Evolutionary conservation across 495 filamentous ascomycete species (phyloP).

Genomic region (Talaromyces nanjingensis): DNA sequence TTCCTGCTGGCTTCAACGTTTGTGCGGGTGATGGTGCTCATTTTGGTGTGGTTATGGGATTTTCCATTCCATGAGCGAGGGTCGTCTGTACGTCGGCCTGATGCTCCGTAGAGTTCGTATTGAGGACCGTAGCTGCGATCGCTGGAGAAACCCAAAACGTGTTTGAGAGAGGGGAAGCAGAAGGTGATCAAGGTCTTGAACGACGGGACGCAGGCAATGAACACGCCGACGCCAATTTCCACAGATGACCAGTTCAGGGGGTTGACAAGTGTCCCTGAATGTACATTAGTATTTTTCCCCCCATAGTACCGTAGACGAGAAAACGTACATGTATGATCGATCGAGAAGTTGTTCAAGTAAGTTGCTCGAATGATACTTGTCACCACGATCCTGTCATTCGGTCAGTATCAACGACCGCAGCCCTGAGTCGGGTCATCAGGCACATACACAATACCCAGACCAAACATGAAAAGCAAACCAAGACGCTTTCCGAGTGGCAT

Average conservation of each 20-base stretch:
- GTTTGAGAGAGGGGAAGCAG: slow-evolving; percentile 15
- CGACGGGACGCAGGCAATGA: slow-evolving; percentile 16
- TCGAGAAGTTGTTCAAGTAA: slow-evolving; percentile 15
- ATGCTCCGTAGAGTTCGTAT: slow-evolving; percentile 12
- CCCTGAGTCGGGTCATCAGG: background rate
- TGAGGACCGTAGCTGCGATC: slow-evolving; percentile 8
- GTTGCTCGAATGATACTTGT: slow-evolving; percentile 18
- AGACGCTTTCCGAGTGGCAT: slow-evolving; percentile 22
- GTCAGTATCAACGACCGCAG: slow-evolving; percentile 1
- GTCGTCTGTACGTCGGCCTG: slow-evolving; percentile 12
- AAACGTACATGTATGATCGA: slow-evolving; percentile 18
- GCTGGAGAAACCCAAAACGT: slow-evolving; percentile 13
- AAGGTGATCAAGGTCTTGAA: slow-evolving; percentile 16
- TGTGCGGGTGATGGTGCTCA: slow-evolving; percentile 4
- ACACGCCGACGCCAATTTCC: slow-evolving; percentile 17
- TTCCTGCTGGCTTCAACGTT: slow-evolving; percentile 8
- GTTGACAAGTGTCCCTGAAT: slow-evolving; percentile 15
- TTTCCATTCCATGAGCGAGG: slow-evolving; percentile 9
- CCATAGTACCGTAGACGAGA: background rate
- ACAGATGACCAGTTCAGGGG: slow-evolving; percentile 19
- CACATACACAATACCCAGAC: slow-evolving; percentile 27
- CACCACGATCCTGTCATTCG: slow-evolving; percentile 12
- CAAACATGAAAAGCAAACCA: slow-evolving; percentile 25
- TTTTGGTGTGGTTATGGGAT: slow-evolving; percentile 8
- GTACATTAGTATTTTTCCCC: too few relatives aligned